phyloP scores from a whole-genome alignment of 306 rosid genomes.

The Inga laurina region DNA sequence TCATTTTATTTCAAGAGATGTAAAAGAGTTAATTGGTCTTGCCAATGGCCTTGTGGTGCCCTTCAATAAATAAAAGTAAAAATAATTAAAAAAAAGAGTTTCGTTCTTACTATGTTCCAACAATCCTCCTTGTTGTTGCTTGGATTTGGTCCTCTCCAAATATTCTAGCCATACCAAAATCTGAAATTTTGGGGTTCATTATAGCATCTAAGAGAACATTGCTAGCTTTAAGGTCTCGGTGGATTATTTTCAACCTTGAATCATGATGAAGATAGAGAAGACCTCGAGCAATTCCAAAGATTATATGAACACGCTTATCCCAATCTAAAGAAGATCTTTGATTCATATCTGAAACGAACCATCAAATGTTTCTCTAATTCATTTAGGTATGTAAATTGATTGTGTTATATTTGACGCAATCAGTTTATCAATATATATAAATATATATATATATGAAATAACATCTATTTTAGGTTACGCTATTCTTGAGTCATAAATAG shows the following conservation, averaged over 20 bases:
- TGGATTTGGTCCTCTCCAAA: slow-evolving; percentile 25
- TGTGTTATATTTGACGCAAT: neutral
- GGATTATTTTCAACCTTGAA: slow-evolving; percentile 8
- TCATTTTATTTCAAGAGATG: neutral
- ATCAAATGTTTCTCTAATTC: neutral
- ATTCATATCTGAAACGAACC: neutral
- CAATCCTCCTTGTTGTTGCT: slow-evolving; percentile 15
- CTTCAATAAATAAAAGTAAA: too few species aligned
- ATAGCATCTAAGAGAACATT: neutral
- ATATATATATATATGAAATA: too few species aligned
- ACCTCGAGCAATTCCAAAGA: slow-evolving; percentile 23
- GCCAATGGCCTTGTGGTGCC: too few species aligned
- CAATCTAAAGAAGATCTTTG: neutral
- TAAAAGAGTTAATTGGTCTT: neutral
- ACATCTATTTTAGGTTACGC: neutral
- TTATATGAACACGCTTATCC: slow-evolving; percentile 8
- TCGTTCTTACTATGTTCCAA: neutral
- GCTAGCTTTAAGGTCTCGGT: neutral
- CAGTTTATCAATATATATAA: neutral
- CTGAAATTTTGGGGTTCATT: slow-evolving; percentile 36
- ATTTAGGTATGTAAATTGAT: neutral
- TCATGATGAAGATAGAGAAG: slow-evolving; percentile 40
- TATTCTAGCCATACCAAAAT: slow-evolving; percentile 38
- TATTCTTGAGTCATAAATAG: too few species aligned
- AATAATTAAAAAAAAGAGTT: neutral